Conservation (phyloP, 306 rosid species). For the Chamaecrista fasciculata region DNA sequence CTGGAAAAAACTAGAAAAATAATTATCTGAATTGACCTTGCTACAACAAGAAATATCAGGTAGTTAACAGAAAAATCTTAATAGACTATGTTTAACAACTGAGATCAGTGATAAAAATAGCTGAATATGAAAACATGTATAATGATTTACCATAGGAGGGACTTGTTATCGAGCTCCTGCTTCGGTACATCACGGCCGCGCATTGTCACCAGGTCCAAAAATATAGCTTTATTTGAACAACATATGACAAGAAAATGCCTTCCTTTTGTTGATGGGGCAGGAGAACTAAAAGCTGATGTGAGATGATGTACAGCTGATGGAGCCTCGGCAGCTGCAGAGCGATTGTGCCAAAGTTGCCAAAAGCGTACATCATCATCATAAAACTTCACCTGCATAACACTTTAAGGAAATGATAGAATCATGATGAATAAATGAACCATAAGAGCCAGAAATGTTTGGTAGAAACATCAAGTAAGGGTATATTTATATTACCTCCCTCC, state of each 20-base stretch:
- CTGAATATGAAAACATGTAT: neutral
- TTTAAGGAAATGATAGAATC: constrained; percentile 36
- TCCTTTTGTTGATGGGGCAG: constrained; percentile 91
- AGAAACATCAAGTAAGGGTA: constrained; percentile 13
- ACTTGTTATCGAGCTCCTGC: constrained; percentile 95
- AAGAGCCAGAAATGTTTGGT: constrained; percentile 17
- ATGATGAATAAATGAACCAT: constrained; percentile 32
- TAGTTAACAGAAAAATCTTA: constrained; percentile 6
- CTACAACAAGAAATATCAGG: constrained; percentile 14
- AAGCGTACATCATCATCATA: constrained; percentile 94
- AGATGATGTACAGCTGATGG: constrained; percentile 78
- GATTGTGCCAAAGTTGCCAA: constrained; percentile 98
- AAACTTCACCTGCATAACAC: constrained; percentile 97
- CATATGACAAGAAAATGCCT: constrained; percentile 99
- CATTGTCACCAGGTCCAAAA: constrained; percentile 98
- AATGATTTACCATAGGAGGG: constrained; percentile 83
- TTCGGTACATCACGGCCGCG: constrained; percentile 98
- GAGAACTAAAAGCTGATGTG: constrained; percentile 76
- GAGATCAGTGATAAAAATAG: constrained; percentile 4
- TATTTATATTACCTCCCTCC: constrained; percentile 84
- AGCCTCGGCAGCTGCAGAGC: constrained; percentile 91
- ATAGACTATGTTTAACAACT: neutral
- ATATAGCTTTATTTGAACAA: constrained; percentile 93
- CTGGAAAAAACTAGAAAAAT: constrained; percentile 20
- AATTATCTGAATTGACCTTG: neutral